Evolutionary conservation across 2,329 filamentous ascomycete species (phyloP), one percentile per base, ranked within the genome.

Genomic region (Arachnomyces sp.): DNA sequence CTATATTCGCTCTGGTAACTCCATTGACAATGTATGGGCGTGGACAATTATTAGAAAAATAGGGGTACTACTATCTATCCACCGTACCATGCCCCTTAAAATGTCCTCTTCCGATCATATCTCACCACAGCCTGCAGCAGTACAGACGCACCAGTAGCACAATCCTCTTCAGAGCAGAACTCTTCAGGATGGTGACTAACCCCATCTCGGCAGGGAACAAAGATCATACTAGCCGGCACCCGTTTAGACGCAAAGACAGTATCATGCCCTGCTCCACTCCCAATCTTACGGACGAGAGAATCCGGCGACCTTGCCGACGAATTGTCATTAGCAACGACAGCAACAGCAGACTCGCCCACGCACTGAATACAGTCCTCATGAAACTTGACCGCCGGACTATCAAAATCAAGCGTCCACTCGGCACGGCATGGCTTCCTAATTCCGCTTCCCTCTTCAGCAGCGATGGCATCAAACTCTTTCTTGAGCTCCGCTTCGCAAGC

Each of bases 201-300:
- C 1, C 79, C 79, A 49, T 79, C 72, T 52, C 67, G 72, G 46
- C 76, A 81, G 3, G 77, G 77, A 13, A 81, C 73, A 49, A 82
- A 82, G 18, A 82, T 77, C 78, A 82, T 82, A 32, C 74, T 73
- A 2, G 77, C 80, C 12, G 78, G 79, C 33, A 73, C 76, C 29
- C 66, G 64, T 47, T 72, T 70, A 33, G 71, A 77, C 4, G 77
- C 72, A 45, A 78, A 77, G 4, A 81, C 77, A 48, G 72, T 79
- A 48, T 81, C 78, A 57, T 82, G 78, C 0, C 79, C 78, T n/a
- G 79, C 79, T 16, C 78, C 78, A 47, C 70, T 75, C 43, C 71
- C 77, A 65, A 82, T 79, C 15, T 60, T 61, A 39, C 67, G 64
- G 34, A 68, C 63, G 34, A 71, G 54, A 35, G 70, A 65, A 48